Evolutionary conservation across 2,329 filamentous ascomycete species (phyloP).

Genomic region (Verruconis gallopava): DNA sequence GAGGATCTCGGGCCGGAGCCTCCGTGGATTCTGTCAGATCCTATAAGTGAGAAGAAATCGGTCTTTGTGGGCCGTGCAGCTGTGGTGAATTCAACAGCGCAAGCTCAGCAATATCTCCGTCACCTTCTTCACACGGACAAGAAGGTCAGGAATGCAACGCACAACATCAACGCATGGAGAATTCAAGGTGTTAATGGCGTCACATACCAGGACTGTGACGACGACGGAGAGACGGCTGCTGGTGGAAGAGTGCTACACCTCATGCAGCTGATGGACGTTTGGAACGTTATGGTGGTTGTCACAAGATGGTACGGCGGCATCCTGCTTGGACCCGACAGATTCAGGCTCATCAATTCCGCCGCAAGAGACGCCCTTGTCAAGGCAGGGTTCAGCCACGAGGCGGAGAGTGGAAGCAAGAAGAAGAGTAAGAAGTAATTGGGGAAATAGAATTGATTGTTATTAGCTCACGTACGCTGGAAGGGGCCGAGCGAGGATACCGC

Average conservation of each 20-base stretch:
- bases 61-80: constrained; percentile 74
- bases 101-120: constrained; percentile 58
- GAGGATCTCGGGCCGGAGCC: constrained; percentile 30
- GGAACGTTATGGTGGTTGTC: constrained; percentile 86
- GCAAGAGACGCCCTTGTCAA: constrained; percentile 74
- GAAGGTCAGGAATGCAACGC: constrained; percentile 72
- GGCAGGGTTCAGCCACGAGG: constrained; percentile 54
- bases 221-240: constrained; percentile 90
- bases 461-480: neutral
- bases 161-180: constrained; percentile 93
- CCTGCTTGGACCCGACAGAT: constrained; percentile 76
- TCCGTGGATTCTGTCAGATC: constrained; percentile 61
- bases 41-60: constrained; percentile 70
- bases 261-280: constrained; percentile 89
- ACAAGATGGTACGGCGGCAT: constrained; percentile 92
- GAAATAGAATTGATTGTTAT: neutral
- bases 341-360: constrained; percentile 76
- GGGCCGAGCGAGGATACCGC: neutral
- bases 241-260: constrained; percentile 75
- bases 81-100: constrained; percentile 51
- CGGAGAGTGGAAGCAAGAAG: constrained; percentile 17
- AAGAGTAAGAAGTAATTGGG: constrained; percentile 4
- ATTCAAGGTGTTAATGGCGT: constrained; percentile 48
- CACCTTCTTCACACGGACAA: constrained; percentile 73
- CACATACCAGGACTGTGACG: constrained; percentile 79